Evolutionary conservation across 2,329 filamentous ascomycete species (phyloP), one percentile per base, ranked within the genome.

Genomic region (Fusarium heterosporum): DNA sequence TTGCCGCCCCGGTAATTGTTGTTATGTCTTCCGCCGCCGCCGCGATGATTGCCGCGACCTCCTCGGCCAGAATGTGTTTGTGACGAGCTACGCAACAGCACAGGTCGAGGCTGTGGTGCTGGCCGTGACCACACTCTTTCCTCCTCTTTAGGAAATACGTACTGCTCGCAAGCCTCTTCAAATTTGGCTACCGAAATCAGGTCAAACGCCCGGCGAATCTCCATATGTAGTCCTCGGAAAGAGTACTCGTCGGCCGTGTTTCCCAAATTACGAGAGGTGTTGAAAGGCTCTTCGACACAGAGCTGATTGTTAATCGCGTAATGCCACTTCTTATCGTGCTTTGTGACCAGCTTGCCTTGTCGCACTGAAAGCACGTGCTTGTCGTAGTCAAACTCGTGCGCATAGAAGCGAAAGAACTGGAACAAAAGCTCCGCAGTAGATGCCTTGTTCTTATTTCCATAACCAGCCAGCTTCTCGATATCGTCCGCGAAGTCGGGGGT

Each of bases 251-350:
- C 96, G 10, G 93, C 96, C 3, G 96, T 98, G 73, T 99, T 99
- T 40, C 94, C 96, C 43, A 99, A 83, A 76, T 99, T 99, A 40
- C 96, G 88, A 34, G 86, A 85, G 6, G 86, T 90, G 73, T 97
- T 99, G 83, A 99, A 99, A 0, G 96, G 96, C 77, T 99, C 96
- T 76, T 99, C 96, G 12, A 99, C 93, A 76, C 95, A 97, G 30
- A 99, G 85, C 65, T 91, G 89, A 73, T 97, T 96, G 73, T 94
- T 93, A 57, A 90, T 82, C 34, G 87, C 84, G 49, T 91, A 84
- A 73, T 94, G 88, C 96, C 96, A 98, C 26, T 90, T 90, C 82
- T 98, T 98, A 57, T 93, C 93, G 64, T 88, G 85, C 77, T 97
- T 95, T 10, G 90, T 89, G 55, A 97, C 81, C 55, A 94, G 80